Evolutionary conservation across 2,329 filamentous ascomycete species (phyloP), one percentile per base, ranked within the genome.

Genomic region (Curvularia eragrostidis): DNA sequence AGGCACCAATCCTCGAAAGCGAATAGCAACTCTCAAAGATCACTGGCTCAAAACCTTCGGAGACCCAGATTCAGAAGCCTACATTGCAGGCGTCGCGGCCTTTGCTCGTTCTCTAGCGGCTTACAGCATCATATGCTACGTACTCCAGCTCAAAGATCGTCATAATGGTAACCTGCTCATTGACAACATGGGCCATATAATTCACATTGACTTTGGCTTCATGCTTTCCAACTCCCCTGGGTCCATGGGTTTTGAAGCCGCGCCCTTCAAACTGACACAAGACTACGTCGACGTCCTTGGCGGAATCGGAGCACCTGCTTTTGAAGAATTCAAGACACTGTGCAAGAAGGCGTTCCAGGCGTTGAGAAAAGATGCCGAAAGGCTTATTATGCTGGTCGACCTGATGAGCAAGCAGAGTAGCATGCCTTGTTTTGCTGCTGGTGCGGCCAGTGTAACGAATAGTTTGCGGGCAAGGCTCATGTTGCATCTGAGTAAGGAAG

Each of bases 141-240:
- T 95, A 48, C 81, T 95, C 52, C 91, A 95, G 76, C 85, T 95
- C 58, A 95, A 95, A 74, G 91, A 95, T 95, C 49, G 49, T 12
- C 91, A 95, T 75, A 95, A 95, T 71, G 91, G 91, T 54, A 95
- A 95, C 71, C 89, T 95, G 12, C 83, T 95, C 57, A 89, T 95
- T 67, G 91, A 94, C 76, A 92, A 90, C 69, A 89, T 91, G 75
- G 91, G 91, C 9, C 91, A 95, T 72, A 93, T 94, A 54, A 88
- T 95, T 59, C 91, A 95, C 73, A 95, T 95, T 60, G 91, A 95
- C 76, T 95, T 95, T 75, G 91, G 91, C 54, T 95, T 95, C 75
- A 94, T 95, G 90, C 82, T 95, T 32, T 93, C 90, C 46, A 95
- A 95, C 75, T 93, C 90, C 1, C 91, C 91, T 0, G 91, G 91